A percentile compares a stretch with the other conserved stretches of the same genome.
Evolutionary conservation across 306 rosid species (phyloP).

Genomic region (Prosopis cineraria): DNA sequence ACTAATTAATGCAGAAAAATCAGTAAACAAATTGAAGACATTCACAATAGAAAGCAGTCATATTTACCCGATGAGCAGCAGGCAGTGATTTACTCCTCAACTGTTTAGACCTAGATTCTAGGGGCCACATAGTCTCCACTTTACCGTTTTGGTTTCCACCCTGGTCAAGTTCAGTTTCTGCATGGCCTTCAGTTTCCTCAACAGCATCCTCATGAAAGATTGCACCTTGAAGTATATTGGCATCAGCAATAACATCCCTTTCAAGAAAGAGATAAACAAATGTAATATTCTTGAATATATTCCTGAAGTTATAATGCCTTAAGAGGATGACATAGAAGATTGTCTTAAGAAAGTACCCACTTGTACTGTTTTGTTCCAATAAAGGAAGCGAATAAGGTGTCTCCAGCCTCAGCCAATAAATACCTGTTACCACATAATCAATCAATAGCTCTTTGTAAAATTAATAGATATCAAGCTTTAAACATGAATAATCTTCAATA

Average conservation of each 20-base stretch:
- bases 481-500: not conserved
- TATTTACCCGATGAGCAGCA: conserved; percentile 88
- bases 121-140: conserved; percentile 63
- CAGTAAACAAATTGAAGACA: not conserved
- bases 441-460: conserved; percentile 3
- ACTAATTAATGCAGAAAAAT: conserved; percentile 11
- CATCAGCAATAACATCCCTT: conserved; percentile 96
- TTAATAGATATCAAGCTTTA: conserved; percentile 14
- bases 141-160: conserved; percentile 58
- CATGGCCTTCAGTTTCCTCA: conserved; percentile 54
- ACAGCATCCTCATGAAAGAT: conserved; percentile 87
- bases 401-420: conserved; percentile 96
- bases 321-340: conserved; percentile 23
- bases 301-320: conserved; percentile 29
- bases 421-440: conserved; percentile 60
- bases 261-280: conserved; percentile 31
- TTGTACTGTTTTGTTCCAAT: conserved; percentile 96
- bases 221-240: conserved; percentile 96
- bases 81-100: conserved; percentile 67
- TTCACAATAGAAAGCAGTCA: conserved; percentile 3
- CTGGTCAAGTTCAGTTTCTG: conserved; percentile 42
- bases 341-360: conserved; percentile 47
- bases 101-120: conserved; percentile 70
- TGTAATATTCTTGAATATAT: conserved; percentile 25
- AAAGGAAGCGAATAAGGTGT: conserved; percentile 97